Percentiles rank a stretch among this genome's conserved stretches.
Conservation (phyloP, 768 basidiomycete species). For the Leucosporidium scottii region DNA sequence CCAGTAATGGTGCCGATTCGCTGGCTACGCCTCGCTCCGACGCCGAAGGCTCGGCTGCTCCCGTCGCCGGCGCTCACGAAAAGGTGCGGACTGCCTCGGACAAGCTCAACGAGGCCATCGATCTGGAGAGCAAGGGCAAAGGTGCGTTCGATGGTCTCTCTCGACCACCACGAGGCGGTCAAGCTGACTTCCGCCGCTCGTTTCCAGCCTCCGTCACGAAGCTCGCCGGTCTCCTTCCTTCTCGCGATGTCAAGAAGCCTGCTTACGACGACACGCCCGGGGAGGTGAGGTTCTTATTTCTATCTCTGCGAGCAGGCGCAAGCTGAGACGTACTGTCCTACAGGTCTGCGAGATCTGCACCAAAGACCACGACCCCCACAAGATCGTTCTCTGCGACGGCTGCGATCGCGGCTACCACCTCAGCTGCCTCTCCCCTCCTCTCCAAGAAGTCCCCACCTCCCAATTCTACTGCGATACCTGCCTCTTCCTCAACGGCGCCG, state of each 20-base stretch:
- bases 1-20: constrained; percentile 61
- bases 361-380: constrained; percentile 71
- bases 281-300: constrained; percentile 8
- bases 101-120: constrained; percentile 34
- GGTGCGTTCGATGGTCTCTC: background rate
- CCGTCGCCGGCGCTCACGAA: constrained; percentile 4
- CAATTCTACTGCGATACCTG: constrained; percentile 96
- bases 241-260: background rate
- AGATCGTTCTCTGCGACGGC: constrained; percentile 86
- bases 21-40: constrained; percentile 40
- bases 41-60: background rate
- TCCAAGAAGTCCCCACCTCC: constrained; percentile 75
- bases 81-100: constrained; percentile 35
- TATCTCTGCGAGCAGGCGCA: background rate
- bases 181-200: background rate
- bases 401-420: constrained; percentile 91
- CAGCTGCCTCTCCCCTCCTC: constrained; percentile 89
- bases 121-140: constrained; percentile 6
- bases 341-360: constrained; percentile 85
- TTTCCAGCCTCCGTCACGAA: background rate
- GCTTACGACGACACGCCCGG: constrained; percentile 4
- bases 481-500: constrained; percentile 80
- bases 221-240: constrained; percentile 5
- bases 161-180: background rate
- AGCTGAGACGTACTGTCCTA: background rate